phyloP scores from a whole-genome alignment of 345 rosid genomes.

The Hibiscus syriacus region DNA sequence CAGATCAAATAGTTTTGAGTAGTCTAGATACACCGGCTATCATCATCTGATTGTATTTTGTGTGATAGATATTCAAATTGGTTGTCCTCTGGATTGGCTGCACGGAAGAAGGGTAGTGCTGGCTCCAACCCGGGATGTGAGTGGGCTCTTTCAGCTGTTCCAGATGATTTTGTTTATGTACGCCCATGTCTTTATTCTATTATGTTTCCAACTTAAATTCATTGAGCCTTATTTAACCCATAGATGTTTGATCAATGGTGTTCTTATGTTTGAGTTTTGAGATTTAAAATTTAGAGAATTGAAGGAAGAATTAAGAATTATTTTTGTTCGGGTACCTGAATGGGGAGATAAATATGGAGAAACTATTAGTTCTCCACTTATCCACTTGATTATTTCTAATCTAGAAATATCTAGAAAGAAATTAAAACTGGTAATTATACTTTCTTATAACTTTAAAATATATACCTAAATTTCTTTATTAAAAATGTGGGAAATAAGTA shows the following conservation, averaged over 20 bases:
- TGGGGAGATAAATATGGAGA: not conserved
- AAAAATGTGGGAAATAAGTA: not conserved
- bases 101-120: slow-evolving; percentile 44
- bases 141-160: slow-evolving; percentile 75
- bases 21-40: slow-evolving; percentile 1
- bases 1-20: slow-evolving; percentile 5
- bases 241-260: not conserved
- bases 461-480: not conserved
- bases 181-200: slow-evolving; percentile 20
- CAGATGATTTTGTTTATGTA: slow-evolving; percentile 84
- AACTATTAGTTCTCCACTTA: not conserved
- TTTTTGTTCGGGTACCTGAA: not conserved
- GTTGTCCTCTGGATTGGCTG: slow-evolving; percentile 78
- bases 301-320: not conserved
- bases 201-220: slow-evolving; percentile 7
- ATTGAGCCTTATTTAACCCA: not conserved
- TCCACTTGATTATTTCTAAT: slow-evolving; percentile 6
- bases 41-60: slow-evolving; percentile 4
- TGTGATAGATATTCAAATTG: slow-evolving; percentile 64
- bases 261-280: slow-evolving; percentile 6
- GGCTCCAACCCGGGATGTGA: slow-evolving; percentile 65
- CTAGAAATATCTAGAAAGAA: not conserved
- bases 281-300: not conserved
- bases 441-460: not conserved
- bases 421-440: not conserved